phyloP scores from a whole-genome alignment of 73 alveolate species.

The Paramecium biaurelia region DNA sequence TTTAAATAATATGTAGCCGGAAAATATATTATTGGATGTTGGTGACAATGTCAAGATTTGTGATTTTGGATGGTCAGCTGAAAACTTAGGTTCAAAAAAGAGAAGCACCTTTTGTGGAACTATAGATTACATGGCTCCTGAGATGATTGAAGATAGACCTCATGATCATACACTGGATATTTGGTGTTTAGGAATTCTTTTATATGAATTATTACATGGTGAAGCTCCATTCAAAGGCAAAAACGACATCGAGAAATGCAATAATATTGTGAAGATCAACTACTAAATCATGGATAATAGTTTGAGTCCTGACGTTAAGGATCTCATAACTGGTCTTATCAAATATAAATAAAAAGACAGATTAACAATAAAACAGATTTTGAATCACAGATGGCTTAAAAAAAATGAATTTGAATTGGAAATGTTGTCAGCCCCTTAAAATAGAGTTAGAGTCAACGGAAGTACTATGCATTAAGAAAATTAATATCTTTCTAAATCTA shows the following conservation, averaged over 20 bases:
- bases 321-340: conserved; percentile 77
- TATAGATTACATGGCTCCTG: conserved; percentile 88
- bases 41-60: conserved; percentile 84
- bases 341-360: conserved; percentile 79
- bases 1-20: conserved; percentile 68
- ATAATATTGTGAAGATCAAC: conserved; percentile 66
- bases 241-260: conserved; percentile 63
- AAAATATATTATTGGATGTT: conserved; percentile 74
- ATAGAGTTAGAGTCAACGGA: not conserved
- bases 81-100: conserved; percentile 64
- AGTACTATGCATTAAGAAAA: not conserved
- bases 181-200: conserved; percentile 94
- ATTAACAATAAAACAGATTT: conserved; percentile 81
- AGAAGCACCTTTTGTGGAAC: conserved; percentile 85
- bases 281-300: conserved; percentile 68
- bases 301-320: conserved; percentile 76
- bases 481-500: not conserved
- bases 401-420: conserved; percentile 14
- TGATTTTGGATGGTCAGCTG: conserved; percentile 92
- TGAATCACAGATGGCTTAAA: conserved; percentile 90
- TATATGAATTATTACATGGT: conserved; percentile 92
- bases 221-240: conserved; percentile 80
- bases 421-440: not conserved
- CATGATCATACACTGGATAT: conserved; percentile 89
- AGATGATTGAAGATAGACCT: conserved; percentile 81